These are phyloP conservation scores for Solanum bukasovii DNA, from an alignment of 257 asterid species.

Conservation along the genomic window DNA sequence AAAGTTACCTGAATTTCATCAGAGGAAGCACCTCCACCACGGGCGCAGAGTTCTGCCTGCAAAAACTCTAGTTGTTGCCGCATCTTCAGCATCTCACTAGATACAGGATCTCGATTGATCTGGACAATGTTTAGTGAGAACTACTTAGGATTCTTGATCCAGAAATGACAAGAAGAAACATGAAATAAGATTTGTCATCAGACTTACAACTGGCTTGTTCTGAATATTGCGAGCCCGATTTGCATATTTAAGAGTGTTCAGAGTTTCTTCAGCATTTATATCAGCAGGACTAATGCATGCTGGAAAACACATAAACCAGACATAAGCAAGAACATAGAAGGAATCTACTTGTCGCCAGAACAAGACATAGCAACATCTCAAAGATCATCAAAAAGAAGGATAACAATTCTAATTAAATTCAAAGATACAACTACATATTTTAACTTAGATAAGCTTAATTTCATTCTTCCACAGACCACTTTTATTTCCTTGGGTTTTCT, in stretches of 20 bases:
- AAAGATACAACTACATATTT: not conserved
- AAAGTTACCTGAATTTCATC: conserved; percentile 75
- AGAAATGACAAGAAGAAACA: conserved; percentile 2
- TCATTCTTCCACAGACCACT: not conserved
- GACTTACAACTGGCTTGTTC: conserved; percentile 94
- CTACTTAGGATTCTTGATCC: not conserved
- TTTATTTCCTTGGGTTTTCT: not conserved
- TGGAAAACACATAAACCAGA: conserved; percentile 19
- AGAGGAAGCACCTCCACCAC: conserved; percentile 82
- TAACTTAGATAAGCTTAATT: not conserved
- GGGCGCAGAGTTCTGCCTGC: conserved; percentile 97
- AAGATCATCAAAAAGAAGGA: not conserved
- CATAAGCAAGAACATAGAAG: not conserved
- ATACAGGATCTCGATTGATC: conserved; percentile 90
- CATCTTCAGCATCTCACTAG: conserved; percentile 96
- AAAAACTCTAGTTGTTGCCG: conserved; percentile 87
- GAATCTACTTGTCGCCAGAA: not conserved
- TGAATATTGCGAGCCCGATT: conserved; percentile 98
- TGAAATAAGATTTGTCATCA: not conserved
- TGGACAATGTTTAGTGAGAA: conserved; percentile 22
- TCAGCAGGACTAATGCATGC: conserved; percentile 99
- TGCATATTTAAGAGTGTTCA: conserved; percentile 92
- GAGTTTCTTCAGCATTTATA: conserved; percentile 98
- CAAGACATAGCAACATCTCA: not conserved
- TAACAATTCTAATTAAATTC: not conserved